Conservation (phyloP, 345 rosid species). For the Aethionema arabicum region DNA sequence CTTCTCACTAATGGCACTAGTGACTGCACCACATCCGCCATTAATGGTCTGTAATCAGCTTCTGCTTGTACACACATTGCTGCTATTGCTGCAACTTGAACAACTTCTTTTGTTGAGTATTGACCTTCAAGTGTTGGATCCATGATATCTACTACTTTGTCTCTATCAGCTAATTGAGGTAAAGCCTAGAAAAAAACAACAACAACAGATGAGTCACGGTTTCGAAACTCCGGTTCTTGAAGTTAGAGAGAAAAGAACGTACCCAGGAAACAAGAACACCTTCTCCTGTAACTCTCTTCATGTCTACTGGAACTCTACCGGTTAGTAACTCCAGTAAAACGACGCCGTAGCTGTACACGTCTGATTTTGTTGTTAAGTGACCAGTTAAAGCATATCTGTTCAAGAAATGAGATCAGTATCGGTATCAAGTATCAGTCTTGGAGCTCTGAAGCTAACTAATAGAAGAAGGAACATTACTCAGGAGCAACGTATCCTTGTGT, state of each 20-base stretch:
- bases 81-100: constrained; percentile 95
- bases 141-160: constrained; percentile 80
- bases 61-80: constrained; percentile 95
- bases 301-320: constrained; percentile 83
- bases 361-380: constrained; percentile 92
- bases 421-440: background rate
- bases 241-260: constrained; percentile 13
- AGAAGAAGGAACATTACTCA: constrained; percentile 47
- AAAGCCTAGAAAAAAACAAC: constrained; percentile 51
- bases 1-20: constrained; percentile 70
- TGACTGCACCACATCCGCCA: constrained; percentile 96
- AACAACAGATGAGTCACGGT: background rate
- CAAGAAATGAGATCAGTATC: background rate
- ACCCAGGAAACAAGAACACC: constrained; percentile 90
- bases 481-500: constrained; percentile 85
- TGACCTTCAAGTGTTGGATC: constrained; percentile 83
- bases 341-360: constrained; percentile 89
- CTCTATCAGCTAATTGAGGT: constrained; percentile 72
- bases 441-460: background rate
- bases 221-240: background rate
- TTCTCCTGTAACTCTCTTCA: constrained; percentile 81
- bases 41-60: constrained; percentile 86
- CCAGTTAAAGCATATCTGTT: constrained; percentile 90
- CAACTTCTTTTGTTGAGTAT: constrained; percentile 73
- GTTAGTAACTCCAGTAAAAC: constrained; percentile 89